Percentiles rank a stretch among this genome's conserved stretches.
Conservation (phyloP, 441 rosid species). For the Euphorbia schlechtendalii region DNA sequence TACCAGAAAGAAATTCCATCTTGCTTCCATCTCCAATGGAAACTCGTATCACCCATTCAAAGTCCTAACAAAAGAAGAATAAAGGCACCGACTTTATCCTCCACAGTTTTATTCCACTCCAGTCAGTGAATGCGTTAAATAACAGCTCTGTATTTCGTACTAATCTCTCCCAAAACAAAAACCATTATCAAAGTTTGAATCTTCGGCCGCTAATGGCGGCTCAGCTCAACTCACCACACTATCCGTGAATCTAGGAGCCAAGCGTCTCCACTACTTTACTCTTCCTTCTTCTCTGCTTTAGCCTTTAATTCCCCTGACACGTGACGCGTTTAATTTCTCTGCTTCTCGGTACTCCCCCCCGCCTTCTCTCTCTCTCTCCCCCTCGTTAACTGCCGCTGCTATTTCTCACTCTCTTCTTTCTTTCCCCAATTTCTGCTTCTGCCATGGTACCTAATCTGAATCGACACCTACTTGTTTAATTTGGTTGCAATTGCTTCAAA, state of each 20-base stretch:
- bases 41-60: too few species aligned
- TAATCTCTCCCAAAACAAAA: neutral
- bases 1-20: neutral
- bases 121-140: neutral
- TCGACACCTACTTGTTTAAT: neutral
- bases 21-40: neutral
- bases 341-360: neutral
- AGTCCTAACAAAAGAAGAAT: neutral
- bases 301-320: neutral
- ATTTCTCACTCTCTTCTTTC: neutral
- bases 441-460: neutral
- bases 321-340: slow-evolving; percentile 6
- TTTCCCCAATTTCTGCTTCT: neutral
- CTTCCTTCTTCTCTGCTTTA: neutral
- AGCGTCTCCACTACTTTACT: neutral
- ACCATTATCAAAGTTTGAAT: neutral
- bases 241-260: neutral
- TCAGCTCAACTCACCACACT: neutral
- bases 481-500: neutral
- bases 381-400: neutral
- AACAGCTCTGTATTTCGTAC: neutral
- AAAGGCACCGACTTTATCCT: neutral
- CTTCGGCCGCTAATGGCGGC: neutral
- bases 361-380: neutral
- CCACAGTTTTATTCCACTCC: neutral